Conservation (phyloP, 805 yeast genomes). For the Lachancea mirantina region DNA sequence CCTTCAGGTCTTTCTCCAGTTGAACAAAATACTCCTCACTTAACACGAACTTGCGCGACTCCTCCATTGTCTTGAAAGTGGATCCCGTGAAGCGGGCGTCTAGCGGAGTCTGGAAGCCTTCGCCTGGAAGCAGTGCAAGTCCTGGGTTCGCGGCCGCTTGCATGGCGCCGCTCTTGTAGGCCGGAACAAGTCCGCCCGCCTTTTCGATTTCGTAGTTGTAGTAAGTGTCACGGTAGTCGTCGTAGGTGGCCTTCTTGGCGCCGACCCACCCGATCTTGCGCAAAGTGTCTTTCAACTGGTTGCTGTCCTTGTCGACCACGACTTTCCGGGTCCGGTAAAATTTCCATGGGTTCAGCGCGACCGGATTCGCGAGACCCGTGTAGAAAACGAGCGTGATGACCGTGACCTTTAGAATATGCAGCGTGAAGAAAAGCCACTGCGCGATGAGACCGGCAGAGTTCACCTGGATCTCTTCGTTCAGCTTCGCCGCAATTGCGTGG, state of each 20-base stretch:
- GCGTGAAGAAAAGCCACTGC: conserved; percentile 60
- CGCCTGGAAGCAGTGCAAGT: conserved; percentile 59
- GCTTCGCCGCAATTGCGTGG: conserved; percentile 37
- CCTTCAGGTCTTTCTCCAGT: conserved; percentile 44
- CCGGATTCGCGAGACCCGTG: conserved; percentile 76
- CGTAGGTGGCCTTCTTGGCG: conserved; percentile 61
- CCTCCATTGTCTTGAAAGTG: conserved; percentile 35
- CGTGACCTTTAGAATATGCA: conserved; percentile 60
- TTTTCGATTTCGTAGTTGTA: conserved; percentile 56
- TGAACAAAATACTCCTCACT: conserved; percentile 48
- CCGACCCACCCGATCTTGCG: conserved; percentile 91
- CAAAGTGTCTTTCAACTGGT: conserved; percentile 37
- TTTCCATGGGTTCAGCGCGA: conserved; percentile 38
- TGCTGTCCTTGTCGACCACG: conserved; percentile 26
- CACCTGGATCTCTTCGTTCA: conserved; percentile 43
- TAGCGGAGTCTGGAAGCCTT: conserved; percentile 68
- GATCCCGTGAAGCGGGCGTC: conserved; percentile 32
- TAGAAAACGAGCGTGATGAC: conserved; percentile 51
- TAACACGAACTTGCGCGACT: conserved; percentile 43
- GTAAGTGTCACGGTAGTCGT: conserved; percentile 63
- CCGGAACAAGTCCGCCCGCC: conserved; percentile 70
- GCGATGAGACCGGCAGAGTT: conserved; percentile 36
- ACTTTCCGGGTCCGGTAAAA: conserved; percentile 29
- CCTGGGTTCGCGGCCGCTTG: conserved; percentile 53
- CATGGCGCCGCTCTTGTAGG: conserved; percentile 67